phyloP scores from a whole-genome alignment of 345 rosid species.

The Pugionium cornutum region DNA sequence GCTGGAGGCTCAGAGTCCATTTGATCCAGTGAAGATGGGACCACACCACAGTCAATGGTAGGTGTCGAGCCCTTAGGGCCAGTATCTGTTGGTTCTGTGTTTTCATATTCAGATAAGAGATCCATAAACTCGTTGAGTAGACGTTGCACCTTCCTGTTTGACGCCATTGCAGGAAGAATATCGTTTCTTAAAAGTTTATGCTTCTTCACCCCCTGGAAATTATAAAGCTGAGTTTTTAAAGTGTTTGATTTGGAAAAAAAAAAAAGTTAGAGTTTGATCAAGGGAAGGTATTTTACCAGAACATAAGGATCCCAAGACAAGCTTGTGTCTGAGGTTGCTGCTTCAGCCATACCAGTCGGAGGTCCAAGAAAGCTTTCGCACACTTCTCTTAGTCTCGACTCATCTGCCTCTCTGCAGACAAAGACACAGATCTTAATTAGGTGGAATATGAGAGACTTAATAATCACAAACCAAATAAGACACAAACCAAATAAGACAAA shows the following conservation, averaged over 20 bases:
- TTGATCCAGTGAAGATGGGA: slow-evolving; percentile 37
- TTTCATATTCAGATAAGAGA: slow-evolving; percentile 85
- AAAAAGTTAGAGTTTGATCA: not conserved
- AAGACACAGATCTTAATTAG: not conserved
- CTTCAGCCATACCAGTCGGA: slow-evolving; percentile 81
- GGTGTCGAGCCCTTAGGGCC: slow-evolving; percentile 17
- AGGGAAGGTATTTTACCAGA: slow-evolving; percentile 58
- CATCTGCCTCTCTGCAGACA: slow-evolving; percentile 86
- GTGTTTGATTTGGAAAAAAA: not conserved
- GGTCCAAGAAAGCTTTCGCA: slow-evolving; percentile 97
- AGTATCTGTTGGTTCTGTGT: slow-evolving; percentile 33
- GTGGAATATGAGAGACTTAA: not conserved
- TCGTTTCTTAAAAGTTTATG: slow-evolving; percentile 85
- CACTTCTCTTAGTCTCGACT: slow-evolving; percentile 89
- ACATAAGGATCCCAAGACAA: slow-evolving; percentile 89
- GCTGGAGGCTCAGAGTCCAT: slow-evolving; percentile 32
- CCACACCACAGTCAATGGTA: slow-evolving; percentile 27
- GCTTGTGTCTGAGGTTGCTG: slow-evolving; percentile 50
- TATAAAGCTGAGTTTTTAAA: not conserved
- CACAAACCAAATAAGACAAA: slow-evolving; percentile 5
- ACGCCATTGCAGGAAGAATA: slow-evolving; percentile 95
- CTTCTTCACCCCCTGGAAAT: slow-evolving; percentile 83
- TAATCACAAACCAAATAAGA: slow-evolving; percentile 1
- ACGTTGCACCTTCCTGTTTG: slow-evolving; percentile 95
- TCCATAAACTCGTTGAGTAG: slow-evolving; percentile 92